Evolutionary conservation across 164 flowering plant species (phyloP).

Genomic region (Magnolia officinalis): DNA sequence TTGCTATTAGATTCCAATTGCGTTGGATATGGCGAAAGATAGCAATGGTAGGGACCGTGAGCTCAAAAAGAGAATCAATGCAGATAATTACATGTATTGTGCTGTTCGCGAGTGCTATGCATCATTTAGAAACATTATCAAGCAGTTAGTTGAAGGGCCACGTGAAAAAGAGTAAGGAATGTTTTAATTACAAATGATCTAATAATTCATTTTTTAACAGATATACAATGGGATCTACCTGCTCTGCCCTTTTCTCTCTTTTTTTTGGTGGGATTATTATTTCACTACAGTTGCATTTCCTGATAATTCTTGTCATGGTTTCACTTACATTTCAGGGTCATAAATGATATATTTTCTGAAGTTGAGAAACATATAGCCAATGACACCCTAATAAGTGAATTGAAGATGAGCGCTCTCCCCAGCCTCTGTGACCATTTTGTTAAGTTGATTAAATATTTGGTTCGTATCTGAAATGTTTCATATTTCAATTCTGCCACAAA

Average conservation of each 20-base stretch:
- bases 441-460: slow-evolving; percentile 68
- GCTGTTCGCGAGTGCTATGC: slow-evolving; percentile 90
- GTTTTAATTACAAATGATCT: neutral
- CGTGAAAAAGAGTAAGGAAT: slow-evolving; percentile 58
- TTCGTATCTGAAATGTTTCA: slow-evolving; percentile 19
- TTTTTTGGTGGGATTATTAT: neutral
- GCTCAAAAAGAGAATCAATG: slow-evolving; percentile 65
- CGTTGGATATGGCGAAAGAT: slow-evolving; percentile 97
- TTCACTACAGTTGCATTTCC: neutral
- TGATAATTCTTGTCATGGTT: neutral
- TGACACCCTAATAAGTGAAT: slow-evolving; percentile 49
- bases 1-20: slow-evolving; percentile 76
- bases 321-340: slow-evolving; percentile 50
- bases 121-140: slow-evolving; percentile 68
- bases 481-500: too few relatives aligned
- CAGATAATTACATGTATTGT: slow-evolving; percentile 71
- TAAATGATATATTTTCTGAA: slow-evolving; percentile 51
- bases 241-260: too few relatives aligned
- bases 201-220: neutral
- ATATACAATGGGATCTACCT: neutral
- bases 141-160: slow-evolving; percentile 51
- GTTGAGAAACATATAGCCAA: slow-evolving; percentile 61
- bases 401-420: slow-evolving; percentile 79
- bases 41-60: slow-evolving; percentile 84
- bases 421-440: slow-evolving; percentile 69